Evolutionary conservation across 176 grass and related monocot genomes (phyloP).

Genomic region (Zoysia japonica): DNA sequence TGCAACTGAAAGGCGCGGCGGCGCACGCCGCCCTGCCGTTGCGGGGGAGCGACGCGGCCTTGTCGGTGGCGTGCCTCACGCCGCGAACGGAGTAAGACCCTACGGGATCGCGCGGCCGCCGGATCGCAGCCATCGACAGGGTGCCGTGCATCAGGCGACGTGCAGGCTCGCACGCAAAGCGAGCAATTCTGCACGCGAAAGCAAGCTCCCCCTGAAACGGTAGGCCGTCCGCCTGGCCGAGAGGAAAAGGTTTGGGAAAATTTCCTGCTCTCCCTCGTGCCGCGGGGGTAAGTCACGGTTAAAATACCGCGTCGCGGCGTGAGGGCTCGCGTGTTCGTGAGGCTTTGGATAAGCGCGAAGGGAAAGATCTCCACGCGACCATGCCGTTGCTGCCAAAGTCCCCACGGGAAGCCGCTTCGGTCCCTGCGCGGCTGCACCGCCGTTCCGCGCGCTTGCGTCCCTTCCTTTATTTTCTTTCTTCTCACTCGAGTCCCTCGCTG

Average conservation of each 20-base stretch:
- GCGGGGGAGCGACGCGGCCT: not conserved
- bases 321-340: not conserved
- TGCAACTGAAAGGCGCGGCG: not conserved
- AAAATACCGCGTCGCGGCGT: too few relatives aligned
- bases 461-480: not conserved
- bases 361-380: not conserved
- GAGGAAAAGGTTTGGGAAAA: too few relatives aligned
- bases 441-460: not conserved
- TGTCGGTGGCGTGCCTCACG: too few relatives aligned
- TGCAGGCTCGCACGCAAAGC: not conserved
- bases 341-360: not conserved
- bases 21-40: not conserved
- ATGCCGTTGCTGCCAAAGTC: not conserved
- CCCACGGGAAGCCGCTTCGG: not conserved
- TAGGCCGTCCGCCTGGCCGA: too few relatives aligned
- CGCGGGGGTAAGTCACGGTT: too few relatives aligned
- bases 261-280: too few relatives aligned
- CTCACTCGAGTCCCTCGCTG: not conserved
- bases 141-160: constrained; percentile 14
- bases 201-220: not conserved
- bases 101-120: not conserved
- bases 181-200: not conserved
- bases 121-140: not conserved
- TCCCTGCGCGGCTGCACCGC: not conserved
- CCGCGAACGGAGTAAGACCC: too few relatives aligned